Conservation (phyloP, 345 rosid genomes). For the Boechera stricta region DNA sequence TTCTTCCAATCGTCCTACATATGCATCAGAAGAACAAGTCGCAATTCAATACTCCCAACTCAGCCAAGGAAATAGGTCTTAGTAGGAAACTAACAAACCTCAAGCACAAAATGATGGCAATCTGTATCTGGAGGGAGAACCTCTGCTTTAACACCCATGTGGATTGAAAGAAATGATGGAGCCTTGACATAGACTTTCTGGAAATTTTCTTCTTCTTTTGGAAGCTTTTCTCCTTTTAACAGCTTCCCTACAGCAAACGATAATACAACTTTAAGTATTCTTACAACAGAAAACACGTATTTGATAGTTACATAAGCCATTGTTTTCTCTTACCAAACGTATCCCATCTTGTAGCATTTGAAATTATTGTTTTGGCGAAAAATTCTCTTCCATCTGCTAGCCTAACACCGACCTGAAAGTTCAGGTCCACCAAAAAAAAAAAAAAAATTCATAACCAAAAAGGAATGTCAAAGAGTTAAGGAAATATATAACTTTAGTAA, state of each 20-base stretch:
- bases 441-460: slow-evolving; percentile 2
- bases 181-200: slow-evolving; percentile 91
- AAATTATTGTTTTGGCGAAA: slow-evolving; percentile 75
- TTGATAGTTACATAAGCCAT: background rate
- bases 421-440: background rate
- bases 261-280: background rate
- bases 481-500: slow-evolving; percentile 13
- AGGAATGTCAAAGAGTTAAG: background rate
- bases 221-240: slow-evolving; percentile 80
- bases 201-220: slow-evolving; percentile 88
- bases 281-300: slow-evolving; percentile 17
- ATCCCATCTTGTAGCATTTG: slow-evolving; percentile 99
- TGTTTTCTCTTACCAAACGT: slow-evolving; percentile 77
- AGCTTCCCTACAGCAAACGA: slow-evolving; percentile 64
- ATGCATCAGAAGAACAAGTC: background rate
- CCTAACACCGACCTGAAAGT: slow-evolving; percentile 80
- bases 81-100: slow-evolving; percentile 54
- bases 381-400: slow-evolving; percentile 85
- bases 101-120: slow-evolving; percentile 94
- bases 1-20: slow-evolving; percentile 73
- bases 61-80: slow-evolving; percentile 23
- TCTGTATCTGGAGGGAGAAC: slow-evolving; percentile 87
- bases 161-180: slow-evolving; percentile 97
- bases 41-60: background rate
- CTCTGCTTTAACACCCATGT: slow-evolving; percentile 89